Evolutionary conservation across 306 rosid genomes (phyloP), one percentile per base, ranked within the genome.

Genomic region (Trifolium dubium): DNA sequence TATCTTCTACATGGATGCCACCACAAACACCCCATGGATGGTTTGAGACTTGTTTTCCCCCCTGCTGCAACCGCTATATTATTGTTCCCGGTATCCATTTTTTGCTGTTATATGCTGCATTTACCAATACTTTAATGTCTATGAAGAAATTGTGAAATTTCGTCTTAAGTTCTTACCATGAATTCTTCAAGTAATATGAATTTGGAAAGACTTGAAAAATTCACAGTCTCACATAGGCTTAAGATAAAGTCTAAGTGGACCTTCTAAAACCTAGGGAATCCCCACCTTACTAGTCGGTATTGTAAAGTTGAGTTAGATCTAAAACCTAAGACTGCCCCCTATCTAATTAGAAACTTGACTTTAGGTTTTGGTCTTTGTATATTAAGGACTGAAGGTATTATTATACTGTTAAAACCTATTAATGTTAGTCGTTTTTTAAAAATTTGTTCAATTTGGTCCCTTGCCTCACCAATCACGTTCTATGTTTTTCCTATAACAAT

Each of bases 1-100:
- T 92, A 92, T 89, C 97, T 95, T 71, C 85, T 95, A 58, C 99
- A 95, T 76, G 99, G 99, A 68, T 92, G 97, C 86, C 99, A 95
- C 80, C 99, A 92, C 80, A 95, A 95, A 80, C 98, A 95, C 73
- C 99, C 99, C 8, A 95, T 92, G 98, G 99, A 95, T 72, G 87
- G 98, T 59, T 79, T 95, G 85, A 86, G 99, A 67, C 99, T 95
- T 64, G 99, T 95, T 78, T 92, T 95, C 28, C 99, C 99, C 71
- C 99, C 99, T 2, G 69, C 96, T 74, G 98, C 92, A 51, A 88
- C 99, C 10, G 96, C 97, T 76, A 32, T 90, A 77, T 79, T 95
- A 55, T 80, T 84, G 53, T 6, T 86, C 14, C 98, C 98, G 15
- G 99, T 95, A 87, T 68, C 83, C 75, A 63, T 55, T 59, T 50